These are phyloP conservation scores for Trichoderma atrobrunneum DNA, from an alignment of 2,329 filamentous ascomycete species.

Conservation along the genomic window DNA sequence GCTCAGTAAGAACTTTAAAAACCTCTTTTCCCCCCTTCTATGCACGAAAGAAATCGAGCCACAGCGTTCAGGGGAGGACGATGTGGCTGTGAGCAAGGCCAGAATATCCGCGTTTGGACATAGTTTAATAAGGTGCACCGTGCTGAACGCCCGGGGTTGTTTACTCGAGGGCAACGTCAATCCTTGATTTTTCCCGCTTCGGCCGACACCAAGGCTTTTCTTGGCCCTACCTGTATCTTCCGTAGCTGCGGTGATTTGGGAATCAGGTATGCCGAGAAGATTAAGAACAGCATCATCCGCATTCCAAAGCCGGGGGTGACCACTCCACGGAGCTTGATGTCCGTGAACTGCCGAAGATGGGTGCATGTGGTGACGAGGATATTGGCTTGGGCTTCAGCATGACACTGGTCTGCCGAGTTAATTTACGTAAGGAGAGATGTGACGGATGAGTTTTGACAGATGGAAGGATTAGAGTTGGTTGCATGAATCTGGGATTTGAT, in stretches of 20 bases:
- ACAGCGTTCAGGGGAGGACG: neutral
- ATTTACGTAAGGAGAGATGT: neutral
- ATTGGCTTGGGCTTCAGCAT: neutral
- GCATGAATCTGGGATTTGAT: neutral
- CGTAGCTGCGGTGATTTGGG: neutral
- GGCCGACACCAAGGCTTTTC: neutral
- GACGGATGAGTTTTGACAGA: neutral
- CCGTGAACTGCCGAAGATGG: neutral
- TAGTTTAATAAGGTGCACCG: neutral
- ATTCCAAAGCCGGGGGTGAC: neutral
- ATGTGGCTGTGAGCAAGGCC: neutral
- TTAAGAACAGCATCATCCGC: neutral
- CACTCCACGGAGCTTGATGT: neutral
- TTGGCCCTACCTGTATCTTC: neutral
- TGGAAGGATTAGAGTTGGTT: neutral
- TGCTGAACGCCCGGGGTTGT: neutral
- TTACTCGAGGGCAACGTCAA: neutral
- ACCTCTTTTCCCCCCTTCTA: neutral
- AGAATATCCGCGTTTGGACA: neutral
- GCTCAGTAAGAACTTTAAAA: neutral
- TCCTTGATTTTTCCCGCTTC: neutral
- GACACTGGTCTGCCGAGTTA: neutral
- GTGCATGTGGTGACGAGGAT: neutral
- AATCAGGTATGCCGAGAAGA: conserved; percentile 9
- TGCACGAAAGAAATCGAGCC: neutral